These are phyloP conservation scores for Alternaria consortialis DNA, from an alignment of 2,329 filamentous ascomycete species.

Conservation along the genomic window DNA sequence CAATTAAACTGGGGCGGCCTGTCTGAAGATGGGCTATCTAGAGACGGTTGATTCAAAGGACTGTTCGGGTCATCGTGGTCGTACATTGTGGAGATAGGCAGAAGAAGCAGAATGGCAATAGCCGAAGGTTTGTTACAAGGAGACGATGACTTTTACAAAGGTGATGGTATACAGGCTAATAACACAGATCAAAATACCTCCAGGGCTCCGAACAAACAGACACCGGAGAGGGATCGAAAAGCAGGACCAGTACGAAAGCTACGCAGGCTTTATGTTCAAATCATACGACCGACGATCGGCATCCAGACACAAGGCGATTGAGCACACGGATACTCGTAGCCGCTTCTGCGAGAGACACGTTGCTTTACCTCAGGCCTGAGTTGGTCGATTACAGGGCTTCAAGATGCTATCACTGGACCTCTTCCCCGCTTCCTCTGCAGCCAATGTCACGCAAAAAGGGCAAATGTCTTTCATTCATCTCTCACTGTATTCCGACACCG, in stretches of 20 bases:
- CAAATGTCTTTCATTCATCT: not conserved
- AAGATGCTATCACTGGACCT: constrained; percentile 1
- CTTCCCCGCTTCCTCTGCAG: not conserved
- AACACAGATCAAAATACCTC: not conserved
- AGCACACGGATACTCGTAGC: not conserved
- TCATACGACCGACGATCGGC: not conserved
- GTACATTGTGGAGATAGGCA: constrained; percentile 4
- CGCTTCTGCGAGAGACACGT: constrained; percentile 1
- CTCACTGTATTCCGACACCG: not conserved
- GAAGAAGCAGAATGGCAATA: not conserved
- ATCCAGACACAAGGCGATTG: not conserved
- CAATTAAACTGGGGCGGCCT: constrained; percentile 35
- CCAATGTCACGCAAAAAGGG: not conserved
- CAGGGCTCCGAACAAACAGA: not conserved
- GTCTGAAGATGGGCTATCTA: not conserved
- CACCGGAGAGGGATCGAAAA: not conserved
- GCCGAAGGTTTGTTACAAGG: not conserved
- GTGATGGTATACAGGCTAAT: constrained; percentile 11
- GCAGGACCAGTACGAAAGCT: not conserved
- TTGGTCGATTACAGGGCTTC: not conserved
- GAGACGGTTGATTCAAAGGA: not conserved
- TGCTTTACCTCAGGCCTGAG: not conserved
- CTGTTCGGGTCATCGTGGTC: not conserved
- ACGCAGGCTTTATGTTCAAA: not conserved
- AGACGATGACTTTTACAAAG: not conserved